Conservation (phyloP, 371 early-diverging fungal genomes). For the Syncephalastrum racemosum region DNA sequence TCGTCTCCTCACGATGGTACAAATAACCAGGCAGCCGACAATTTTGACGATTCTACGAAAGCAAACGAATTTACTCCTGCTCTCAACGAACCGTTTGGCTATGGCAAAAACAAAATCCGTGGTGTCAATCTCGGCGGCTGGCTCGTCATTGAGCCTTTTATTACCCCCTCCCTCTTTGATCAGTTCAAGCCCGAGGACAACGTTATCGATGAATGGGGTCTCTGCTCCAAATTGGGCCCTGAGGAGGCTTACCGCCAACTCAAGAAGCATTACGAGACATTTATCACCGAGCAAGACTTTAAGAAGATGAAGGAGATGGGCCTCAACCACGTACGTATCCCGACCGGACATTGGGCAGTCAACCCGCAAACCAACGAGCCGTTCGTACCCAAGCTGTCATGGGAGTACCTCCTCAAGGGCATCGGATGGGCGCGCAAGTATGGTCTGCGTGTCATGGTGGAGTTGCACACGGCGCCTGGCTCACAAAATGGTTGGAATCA, state of each 20-base stretch:
- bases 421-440: slow-evolving; percentile 71
- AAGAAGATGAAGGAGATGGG: slow-evolving; percentile 61
- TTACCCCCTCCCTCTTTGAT: slow-evolving; percentile 72
- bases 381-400: slow-evolving; percentile 56
- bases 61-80: slow-evolving; percentile 45
- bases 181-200: slow-evolving; percentile 40
- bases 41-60: slow-evolving; percentile 33
- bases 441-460: slow-evolving; percentile 71
- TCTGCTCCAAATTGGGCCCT: slow-evolving; percentile 60
- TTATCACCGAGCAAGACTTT: slow-evolving; percentile 73
- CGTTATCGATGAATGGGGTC: slow-evolving; percentile 66
- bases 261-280: slow-evolving; percentile 60
- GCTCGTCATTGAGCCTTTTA: slow-evolving; percentile 75
- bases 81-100: slow-evolving; percentile 52
- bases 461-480: slow-evolving; percentile 76
- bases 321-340: slow-evolving; percentile 75
- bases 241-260: slow-evolving; percentile 52
- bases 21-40: slow-evolving; percentile 1
- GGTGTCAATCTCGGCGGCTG: slow-evolving; percentile 77
- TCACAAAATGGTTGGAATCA: slow-evolving; percentile 82
- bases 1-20: neutral
- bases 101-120: slow-evolving; percentile 56
- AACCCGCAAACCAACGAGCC: slow-evolving; percentile 42
- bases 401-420: slow-evolving; percentile 57
- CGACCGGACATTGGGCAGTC: slow-evolving; percentile 77